Percentiles rank a stretch among this genome's conserved stretches.
These are phyloP conservation scores for Anthracocystis panici-leucophaei DNA, from an alignment of 1,284 basidiomycete species.

Conservation along the genomic window DNA sequence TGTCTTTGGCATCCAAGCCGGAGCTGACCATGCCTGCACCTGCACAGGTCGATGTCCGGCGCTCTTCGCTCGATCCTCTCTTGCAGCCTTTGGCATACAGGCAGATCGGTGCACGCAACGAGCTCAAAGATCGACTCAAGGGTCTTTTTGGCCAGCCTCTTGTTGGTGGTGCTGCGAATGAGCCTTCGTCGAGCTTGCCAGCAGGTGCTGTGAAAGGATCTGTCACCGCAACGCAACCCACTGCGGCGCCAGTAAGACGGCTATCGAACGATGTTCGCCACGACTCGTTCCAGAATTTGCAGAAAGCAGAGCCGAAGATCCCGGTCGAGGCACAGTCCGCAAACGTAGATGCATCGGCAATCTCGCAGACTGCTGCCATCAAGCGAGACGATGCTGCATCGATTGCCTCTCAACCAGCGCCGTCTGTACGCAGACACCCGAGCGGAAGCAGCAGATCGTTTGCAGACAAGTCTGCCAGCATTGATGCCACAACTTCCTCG, in stretches of 20 bases:
- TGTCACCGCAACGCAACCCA: background rate
- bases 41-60: slow-evolving; percentile 1
- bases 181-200: background rate
- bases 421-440: slow-evolving; percentile 7
- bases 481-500: background rate
- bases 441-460: background rate
- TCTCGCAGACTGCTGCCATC: too few relatives aligned
- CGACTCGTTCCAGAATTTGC: background rate
- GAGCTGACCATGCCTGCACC: background rate
- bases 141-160: slow-evolving; percentile 51
- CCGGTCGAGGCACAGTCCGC: background rate
- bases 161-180: slow-evolving; percentile 11
- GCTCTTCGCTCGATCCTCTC: slow-evolving; percentile 30
- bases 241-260: background rate
- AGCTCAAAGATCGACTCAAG: slow-evolving; percentile 39
- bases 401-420: background rate
- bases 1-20: slow-evolving; percentile 1
- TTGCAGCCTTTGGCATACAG: slow-evolving; percentile 35
- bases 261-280: slow-evolving; percentile 6
- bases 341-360: background rate
- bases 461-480: background rate
- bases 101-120: slow-evolving; percentile 19
- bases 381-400: slow-evolving; percentile 4
- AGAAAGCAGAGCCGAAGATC: background rate
- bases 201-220: background rate